phyloP scores from a whole-genome alignment of 2,329 filamentous ascomycete species.

The Talaromyces funiculosus region DNA sequence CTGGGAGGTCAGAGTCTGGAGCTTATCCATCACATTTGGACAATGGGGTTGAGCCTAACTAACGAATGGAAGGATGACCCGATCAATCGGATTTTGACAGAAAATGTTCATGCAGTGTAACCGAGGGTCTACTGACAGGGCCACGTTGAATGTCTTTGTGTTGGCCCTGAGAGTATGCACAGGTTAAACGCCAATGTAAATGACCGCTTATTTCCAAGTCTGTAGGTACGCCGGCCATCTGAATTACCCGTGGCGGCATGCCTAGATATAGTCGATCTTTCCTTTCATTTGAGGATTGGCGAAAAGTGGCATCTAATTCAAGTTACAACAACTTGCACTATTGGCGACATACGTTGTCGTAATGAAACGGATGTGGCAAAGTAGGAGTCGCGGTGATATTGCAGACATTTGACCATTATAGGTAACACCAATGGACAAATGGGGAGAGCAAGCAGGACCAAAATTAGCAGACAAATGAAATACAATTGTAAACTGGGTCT shows the following conservation, averaged over 20 bases:
- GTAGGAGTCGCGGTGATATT: not conserved
- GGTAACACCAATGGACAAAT: too few relatives aligned
- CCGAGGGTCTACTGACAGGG: too few relatives aligned
- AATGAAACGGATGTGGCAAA: not conserved
- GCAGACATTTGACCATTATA: too few relatives aligned
- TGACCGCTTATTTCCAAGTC: not conserved
- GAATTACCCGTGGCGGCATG: not conserved
- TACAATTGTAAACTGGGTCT: slow-evolving; percentile 9
- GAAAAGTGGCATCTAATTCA: too few relatives aligned
- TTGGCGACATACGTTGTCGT: too few relatives aligned
- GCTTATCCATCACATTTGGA: not conserved
- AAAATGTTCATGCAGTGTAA: not conserved
- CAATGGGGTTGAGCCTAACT: not conserved
- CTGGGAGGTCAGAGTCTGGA: not conserved
- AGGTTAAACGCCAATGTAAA: too few relatives aligned
- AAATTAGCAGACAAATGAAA: slow-evolving; percentile 9
- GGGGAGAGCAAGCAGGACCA: too few relatives aligned
- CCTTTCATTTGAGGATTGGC: too few relatives aligned
- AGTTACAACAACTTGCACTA: too few relatives aligned
- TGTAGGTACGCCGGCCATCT: not conserved
- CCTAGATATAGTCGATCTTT: too few relatives aligned
- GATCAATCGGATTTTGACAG: not conserved
- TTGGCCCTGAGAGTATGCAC: too few relatives aligned
- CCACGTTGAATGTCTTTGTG: not conserved
- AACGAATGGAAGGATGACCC: not conserved